Base-by-base conservation (phyloP, 768 basidiomycete genomes). In the Naematelia aurantialba region DNA sequence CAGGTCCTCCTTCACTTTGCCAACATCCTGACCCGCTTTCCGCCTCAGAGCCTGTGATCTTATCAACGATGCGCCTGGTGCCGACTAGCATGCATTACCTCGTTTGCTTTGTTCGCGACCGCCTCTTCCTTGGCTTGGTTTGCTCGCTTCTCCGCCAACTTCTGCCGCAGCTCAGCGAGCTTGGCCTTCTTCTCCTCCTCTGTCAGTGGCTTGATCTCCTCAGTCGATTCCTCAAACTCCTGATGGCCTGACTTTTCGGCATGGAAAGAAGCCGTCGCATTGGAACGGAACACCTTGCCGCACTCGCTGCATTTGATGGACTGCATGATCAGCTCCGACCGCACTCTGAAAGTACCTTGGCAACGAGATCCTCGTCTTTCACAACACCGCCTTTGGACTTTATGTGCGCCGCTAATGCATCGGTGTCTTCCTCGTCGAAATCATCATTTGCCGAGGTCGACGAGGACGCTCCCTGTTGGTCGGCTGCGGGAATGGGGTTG, bases 191-290 rank as follows among this genome's bases (percentile, higher is more conserved):
- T 94, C 78, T 98, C 91, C 69, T 93, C 91, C 77, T 97, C 92
- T 0, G 93, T 97, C 52, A 99, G 76, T 0, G 94, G 92, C 73
- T 91, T 91, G 77, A 97, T 85, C 82, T 97, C 94, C 70, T 98
- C 92, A 0, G 85, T 89, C 1, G 89, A 91, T 72, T 97, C 94
- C 74, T 96, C 93, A 63, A 97, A 98, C 65, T 92, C 86, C 76
- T 91, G 87, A 73, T 99, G 94, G 0, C 94, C 94, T 65, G 86
- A 89, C 80, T 91, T 91, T 77, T 93, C 91, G 0, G 91, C 93
- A 69, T 96, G 93, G 76, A 85, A 94, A 65, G 89, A 89, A 13
- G 90, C 93, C 14, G 94, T 80, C 1, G 89, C 89, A 0, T 89
- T 87, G 66, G 89, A 91, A 70, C 81, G 80, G 81, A 96, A 96